Percentiles rank a stretch among this genome's conserved stretches.
Evolutionary conservation across 2,329 filamentous ascomycete genomes (phyloP).

Genomic region (Lachnellula subtilissima): DNA sequence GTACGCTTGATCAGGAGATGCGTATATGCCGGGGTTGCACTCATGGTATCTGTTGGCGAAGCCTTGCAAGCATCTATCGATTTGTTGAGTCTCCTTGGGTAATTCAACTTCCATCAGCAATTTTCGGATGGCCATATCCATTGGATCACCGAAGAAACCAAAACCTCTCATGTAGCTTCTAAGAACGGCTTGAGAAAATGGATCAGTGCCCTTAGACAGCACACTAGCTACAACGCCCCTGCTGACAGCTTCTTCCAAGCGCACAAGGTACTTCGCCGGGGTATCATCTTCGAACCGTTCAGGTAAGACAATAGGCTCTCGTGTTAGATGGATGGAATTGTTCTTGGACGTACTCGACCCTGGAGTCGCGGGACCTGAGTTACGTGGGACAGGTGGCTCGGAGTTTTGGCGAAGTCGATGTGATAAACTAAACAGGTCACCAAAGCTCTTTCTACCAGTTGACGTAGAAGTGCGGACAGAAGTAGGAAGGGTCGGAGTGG

Average conservation of each 20-base stretch:
- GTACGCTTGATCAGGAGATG: slow-evolving; percentile 89
- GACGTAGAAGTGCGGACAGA: slow-evolving; percentile 69
- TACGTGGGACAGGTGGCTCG: slow-evolving; percentile 60
- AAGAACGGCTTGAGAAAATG: slow-evolving; percentile 77
- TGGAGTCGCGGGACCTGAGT: slow-evolving; percentile 68
- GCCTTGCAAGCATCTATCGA: slow-evolving; percentile 87
- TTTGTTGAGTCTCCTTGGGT: slow-evolving; percentile 96
- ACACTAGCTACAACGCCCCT: slow-evolving; percentile 80
- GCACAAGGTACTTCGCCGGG: slow-evolving; percentile 79
- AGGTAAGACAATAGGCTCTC: slow-evolving; percentile 68
- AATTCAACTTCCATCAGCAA: slow-evolving; percentile 94
- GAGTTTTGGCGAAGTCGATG: slow-evolving; percentile 76
- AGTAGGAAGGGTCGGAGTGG: slow-evolving; percentile 52
- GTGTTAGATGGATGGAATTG: slow-evolving; percentile 73
- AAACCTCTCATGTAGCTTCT: slow-evolving; percentile 95
- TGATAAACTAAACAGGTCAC: slow-evolving; percentile 74
- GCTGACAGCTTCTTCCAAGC: slow-evolving; percentile 74
- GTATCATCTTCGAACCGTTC: slow-evolving; percentile 83
- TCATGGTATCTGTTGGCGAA: slow-evolving; percentile 97
- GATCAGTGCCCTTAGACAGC: slow-evolving; percentile 79
- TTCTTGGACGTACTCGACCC: slow-evolving; percentile 69
- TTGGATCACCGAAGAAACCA: slow-evolving; percentile 91
- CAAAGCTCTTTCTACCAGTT: slow-evolving; percentile 88
- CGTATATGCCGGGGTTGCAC: slow-evolving; percentile 95
- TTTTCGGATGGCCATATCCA: slow-evolving; percentile 96